Conservation (phyloP, 805 yeast genomes). For the Pichia phayaonensis region DNA sequence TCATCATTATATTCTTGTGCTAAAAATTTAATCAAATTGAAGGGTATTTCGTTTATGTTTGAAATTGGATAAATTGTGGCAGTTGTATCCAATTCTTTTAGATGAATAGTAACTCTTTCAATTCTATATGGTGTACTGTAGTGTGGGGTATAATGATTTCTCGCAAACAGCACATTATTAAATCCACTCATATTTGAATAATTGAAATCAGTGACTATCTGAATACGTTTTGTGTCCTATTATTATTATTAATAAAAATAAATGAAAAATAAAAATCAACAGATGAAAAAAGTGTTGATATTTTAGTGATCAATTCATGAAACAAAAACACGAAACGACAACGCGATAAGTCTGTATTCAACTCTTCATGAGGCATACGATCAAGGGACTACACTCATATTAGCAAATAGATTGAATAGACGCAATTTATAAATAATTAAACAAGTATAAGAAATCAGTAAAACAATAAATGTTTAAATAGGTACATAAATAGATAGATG, state of each 20-base stretch:
- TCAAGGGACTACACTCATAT: no score
- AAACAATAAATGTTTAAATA: not conserved
- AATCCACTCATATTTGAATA: slow-evolving; percentile 24
- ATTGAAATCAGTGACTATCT: not conserved
- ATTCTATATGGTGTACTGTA: slow-evolving; percentile 27
- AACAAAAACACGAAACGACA: not conserved
- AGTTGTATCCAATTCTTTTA: slow-evolving; percentile 84
- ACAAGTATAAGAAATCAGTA: not conserved
- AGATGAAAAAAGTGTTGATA: not conserved
- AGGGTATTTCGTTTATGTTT: slow-evolving; percentile 61
- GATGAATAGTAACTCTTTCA: slow-evolving; percentile 65
- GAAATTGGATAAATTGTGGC: slow-evolving; percentile 89
- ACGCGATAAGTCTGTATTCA: not conserved
- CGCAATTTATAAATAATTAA: not conserved
- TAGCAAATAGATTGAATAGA: not conserved
- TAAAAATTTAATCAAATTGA: slow-evolving; percentile 68
- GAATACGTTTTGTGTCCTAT: no score
- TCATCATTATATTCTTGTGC: slow-evolving; percentile 94
- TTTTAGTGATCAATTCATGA: no score
- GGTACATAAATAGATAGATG: not conserved
- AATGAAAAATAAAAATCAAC: not conserved
- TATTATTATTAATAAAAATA: no score
- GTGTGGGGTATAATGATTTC: slow-evolving; percentile 26
- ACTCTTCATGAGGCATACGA: no score
- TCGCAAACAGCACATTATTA: slow-evolving; percentile 24